A percentile compares a stretch with the other conserved stretches of the same genome.
Evolutionary conservation across 2,329 filamentous ascomycete species (phyloP).

Genomic region (Dactylellina parvicollis): DNA sequence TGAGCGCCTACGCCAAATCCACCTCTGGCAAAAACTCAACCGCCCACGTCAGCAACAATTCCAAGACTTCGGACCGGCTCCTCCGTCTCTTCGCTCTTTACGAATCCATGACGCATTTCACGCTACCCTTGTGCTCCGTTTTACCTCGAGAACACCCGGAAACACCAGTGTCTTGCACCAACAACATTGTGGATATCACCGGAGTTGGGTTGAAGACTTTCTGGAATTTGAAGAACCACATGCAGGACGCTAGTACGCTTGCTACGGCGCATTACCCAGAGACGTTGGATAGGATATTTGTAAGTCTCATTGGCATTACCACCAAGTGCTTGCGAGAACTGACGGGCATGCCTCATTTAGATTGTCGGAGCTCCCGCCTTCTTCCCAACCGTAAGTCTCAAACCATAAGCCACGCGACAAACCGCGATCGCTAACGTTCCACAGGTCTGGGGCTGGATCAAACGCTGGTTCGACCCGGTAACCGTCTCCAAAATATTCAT

Average conservation of each 20-base stretch:
- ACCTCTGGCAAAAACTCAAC: slow-evolving; percentile 62
- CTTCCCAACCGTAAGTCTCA: slow-evolving; percentile 74
- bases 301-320: slow-evolving; percentile 59
- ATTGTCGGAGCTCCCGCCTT: slow-evolving; percentile 90
- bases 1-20: slow-evolving; percentile 78
- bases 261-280: slow-evolving; percentile 96
- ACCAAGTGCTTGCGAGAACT: slow-evolving; percentile 8
- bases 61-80: slow-evolving; percentile 71
- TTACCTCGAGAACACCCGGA: slow-evolving; percentile 65
- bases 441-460: slow-evolving; percentile 85
- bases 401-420: neutral
- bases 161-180: slow-evolving; percentile 90
- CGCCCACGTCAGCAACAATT: slow-evolving; percentile 71
- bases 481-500: slow-evolving; percentile 98
- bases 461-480: slow-evolving; percentile 93
- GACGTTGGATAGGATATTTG: slow-evolving; percentile 82
- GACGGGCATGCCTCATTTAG: slow-evolving; percentile 59
- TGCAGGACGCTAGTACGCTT: slow-evolving; percentile 88
- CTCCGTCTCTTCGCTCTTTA: slow-evolving; percentile 90
- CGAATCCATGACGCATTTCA: slow-evolving; percentile 88
- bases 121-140: slow-evolving; percentile 84
- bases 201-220: slow-evolving; percentile 90
- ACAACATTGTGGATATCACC: slow-evolving; percentile 93
- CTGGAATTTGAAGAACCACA: slow-evolving; percentile 91
- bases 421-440: neutral